phyloP scores from a whole-genome alignment of 305 asterid genomes.

The Fraxinus sp. region DNA sequence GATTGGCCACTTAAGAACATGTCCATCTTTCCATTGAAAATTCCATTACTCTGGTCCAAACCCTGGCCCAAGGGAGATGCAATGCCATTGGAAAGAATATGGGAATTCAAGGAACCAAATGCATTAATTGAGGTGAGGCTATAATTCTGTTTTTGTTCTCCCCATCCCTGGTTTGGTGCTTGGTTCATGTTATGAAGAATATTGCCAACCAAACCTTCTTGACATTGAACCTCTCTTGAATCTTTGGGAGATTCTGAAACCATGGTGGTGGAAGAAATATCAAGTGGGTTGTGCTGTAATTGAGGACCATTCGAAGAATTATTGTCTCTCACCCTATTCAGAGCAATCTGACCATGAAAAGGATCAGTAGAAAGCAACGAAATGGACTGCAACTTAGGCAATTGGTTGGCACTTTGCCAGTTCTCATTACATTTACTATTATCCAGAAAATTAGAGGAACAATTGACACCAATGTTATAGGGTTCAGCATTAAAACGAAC shows the following conservation, averaged over 20 bases:
- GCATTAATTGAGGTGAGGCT: slow-evolving; percentile 33
- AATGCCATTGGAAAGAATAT: slow-evolving; percentile 30
- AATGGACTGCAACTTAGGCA: slow-evolving; percentile 46
- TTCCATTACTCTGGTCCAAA: slow-evolving; percentile 32
- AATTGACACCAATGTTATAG: slow-evolving; percentile 32
- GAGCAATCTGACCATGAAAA: slow-evolving; percentile 43
- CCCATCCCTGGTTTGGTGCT: slow-evolving; percentile 40
- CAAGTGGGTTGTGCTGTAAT: slow-evolving; percentile 35
- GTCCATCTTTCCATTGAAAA: slow-evolving; percentile 39
- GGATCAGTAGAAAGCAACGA: slow-evolving; percentile 40
- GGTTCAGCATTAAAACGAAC: slow-evolving; percentile 47
- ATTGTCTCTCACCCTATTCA: slow-evolving; percentile 34
- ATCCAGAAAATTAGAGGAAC: slow-evolving; percentile 43
- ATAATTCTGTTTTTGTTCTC: slow-evolving; percentile 41
- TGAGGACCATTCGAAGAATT: slow-evolving; percentile 29
- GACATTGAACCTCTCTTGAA: slow-evolving; percentile 38
- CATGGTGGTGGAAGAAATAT: slow-evolving; percentile 40
- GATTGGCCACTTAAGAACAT: slow-evolving; percentile 42
- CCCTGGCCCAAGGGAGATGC: slow-evolving; percentile 38
- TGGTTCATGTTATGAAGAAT: slow-evolving; percentile 33
- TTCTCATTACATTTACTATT: slow-evolving; percentile 32
- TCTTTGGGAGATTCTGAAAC: slow-evolving; percentile 45
- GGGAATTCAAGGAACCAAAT: slow-evolving; percentile 40
- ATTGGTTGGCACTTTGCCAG: slow-evolving; percentile 37
- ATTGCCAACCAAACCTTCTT: slow-evolving; percentile 29